Evolutionary conservation across 306 rosid genomes (phyloP), one percentile per base, ranked within the genome.

Genomic region (Morella rubra): DNA sequence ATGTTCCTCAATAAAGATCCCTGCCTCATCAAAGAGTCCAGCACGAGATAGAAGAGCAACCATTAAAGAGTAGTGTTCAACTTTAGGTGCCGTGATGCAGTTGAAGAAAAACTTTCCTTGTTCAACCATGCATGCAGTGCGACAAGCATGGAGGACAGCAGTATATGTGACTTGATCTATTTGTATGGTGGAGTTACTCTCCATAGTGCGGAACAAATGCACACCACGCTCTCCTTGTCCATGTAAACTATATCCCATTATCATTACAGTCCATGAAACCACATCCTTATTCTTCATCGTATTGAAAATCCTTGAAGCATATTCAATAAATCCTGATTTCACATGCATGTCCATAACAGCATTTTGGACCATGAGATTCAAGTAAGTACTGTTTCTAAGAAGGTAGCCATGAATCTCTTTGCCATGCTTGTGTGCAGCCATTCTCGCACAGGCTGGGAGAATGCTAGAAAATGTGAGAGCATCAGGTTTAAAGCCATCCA

Each of bases 381-480:
- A 73, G 27, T 47, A 67, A 16, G 84, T 46, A 46, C 82, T 66
- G 69, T 77, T 85, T 67, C 91, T 83, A 73, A 91, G 85, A 84
- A 90, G 72, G 81, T 80, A 88, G 7, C 88, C 95, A 66, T 91
- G 97, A 75, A 88, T 77, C 60, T 91, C 93, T 76, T 79, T 86
- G 44, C 95, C 97, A 22, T 81, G 95, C 82, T 85, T 86, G 60
- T 66, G 76, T 0, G 89, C 87, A 64, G 90, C 69, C 12, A 88
- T 81, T 81, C 95, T 89, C 69, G 89, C 91, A 58, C 97, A 90
- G 4, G 90, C 93, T 32, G 97, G 95, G 51, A 90, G 95, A 56
- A 91, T 52, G 73, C 89, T 89, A 37, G 93, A 69, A 44, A 85
- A 37, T 5, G 91, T 72, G 56, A 75, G 77, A 1, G 80, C 55